phyloP scores from a whole-genome alignment of 2,329 filamentous ascomycete species.

The Nannizziopsis arthrosporioides region DNA sequence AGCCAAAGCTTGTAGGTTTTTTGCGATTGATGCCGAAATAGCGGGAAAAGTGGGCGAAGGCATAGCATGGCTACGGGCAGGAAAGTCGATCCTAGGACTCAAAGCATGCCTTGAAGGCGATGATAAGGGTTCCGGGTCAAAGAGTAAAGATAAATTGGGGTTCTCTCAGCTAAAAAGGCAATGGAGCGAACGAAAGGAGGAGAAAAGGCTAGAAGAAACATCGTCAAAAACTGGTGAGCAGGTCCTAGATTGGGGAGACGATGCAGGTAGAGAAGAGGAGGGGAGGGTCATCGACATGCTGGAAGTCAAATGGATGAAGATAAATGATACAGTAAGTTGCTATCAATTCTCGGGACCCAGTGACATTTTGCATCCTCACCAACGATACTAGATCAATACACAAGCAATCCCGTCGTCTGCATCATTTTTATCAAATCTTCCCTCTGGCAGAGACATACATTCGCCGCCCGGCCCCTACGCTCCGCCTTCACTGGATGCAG shows the following conservation, averaged over 20 bases:
- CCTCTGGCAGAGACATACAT: conserved; percentile 79
- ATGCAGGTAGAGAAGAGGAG: conserved; percentile 78
- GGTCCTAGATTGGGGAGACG: conserved; percentile 46
- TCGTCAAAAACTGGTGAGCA: conserved; percentile 26
- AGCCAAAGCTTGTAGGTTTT: conserved; percentile 78
- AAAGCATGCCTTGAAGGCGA: conserved; percentile 26
- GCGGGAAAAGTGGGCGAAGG: conserved; percentile 69
- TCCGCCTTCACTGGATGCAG: conserved; percentile 52
- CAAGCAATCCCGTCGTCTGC: conserved; percentile 62
- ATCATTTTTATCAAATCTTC: conserved; percentile 64
- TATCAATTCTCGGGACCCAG: background rate
- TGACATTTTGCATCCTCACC: background rate
- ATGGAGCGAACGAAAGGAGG: conserved; percentile 65
- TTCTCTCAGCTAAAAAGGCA: conserved; percentile 55
- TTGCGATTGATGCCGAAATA: conserved; percentile 79
- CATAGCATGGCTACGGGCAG: conserved; percentile 76
- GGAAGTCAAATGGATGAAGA: conserved; percentile 76
- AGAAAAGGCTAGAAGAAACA: conserved; percentile 58
- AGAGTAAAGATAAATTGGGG: conserved; percentile 20
- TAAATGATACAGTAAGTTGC: conserved; percentile 71
- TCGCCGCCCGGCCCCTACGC: conserved; percentile 53
- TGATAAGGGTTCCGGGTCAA: conserved; percentile 33
- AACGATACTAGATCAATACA: conserved; percentile 56
- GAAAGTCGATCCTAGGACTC: conserved; percentile 61
- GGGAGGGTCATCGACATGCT: conserved; percentile 75